phyloP scores from a whole-genome alignment of 768 basidiomycete species.

The Xerocomus brunneocitrinus region DNA sequence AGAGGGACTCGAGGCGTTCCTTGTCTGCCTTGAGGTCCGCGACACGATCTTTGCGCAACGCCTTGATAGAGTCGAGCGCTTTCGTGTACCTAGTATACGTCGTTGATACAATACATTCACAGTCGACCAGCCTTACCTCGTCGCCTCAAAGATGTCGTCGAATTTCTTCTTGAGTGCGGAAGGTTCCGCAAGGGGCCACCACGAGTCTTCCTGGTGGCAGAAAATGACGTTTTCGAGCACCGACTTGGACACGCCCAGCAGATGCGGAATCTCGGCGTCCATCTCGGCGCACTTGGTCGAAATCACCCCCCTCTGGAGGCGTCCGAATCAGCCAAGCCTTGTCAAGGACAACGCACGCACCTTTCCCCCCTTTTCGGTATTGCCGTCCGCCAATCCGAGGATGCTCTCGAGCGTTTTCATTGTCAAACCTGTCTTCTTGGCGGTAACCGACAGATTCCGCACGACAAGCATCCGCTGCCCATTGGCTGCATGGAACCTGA shows the following conservation, averaged over 20 bases:
- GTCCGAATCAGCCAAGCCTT: background rate
- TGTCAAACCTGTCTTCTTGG: conserved; percentile 88
- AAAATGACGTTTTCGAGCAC: conserved; percentile 99
- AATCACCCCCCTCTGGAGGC: conserved; percentile 74
- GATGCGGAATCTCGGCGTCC: conserved; percentile 87
- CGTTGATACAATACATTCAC: background rate
- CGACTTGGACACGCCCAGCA: conserved; percentile 95
- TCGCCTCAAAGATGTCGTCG: conserved; percentile 99
- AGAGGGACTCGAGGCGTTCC: conserved; percentile 73
- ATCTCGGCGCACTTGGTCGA: conserved; percentile 98
- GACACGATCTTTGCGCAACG: conserved; percentile 82
- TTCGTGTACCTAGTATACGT: conserved; percentile 77
- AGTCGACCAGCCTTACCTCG: conserved; percentile 51
- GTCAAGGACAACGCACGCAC: conserved; percentile 35
- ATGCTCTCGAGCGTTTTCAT: conserved; percentile 99
- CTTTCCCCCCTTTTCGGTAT: conserved; percentile 68
- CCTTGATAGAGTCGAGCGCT: conserved; percentile 89
- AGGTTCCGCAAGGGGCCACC: conserved; percentile 95
- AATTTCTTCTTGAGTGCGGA: conserved; percentile 95
- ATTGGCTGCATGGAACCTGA: conserved; percentile 88
- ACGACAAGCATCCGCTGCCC: conserved; percentile 86
- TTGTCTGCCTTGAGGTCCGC: conserved; percentile 92
- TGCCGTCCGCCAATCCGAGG: conserved; percentile 65
- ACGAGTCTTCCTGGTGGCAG: conserved; percentile 98
- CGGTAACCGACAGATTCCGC: conserved; percentile 86